Percentiles rank a stretch among this genome's conserved stretches.
phyloP scores from a whole-genome alignment of 495 filamentous ascomycete genomes.

The Copromyces sp. region DNA sequence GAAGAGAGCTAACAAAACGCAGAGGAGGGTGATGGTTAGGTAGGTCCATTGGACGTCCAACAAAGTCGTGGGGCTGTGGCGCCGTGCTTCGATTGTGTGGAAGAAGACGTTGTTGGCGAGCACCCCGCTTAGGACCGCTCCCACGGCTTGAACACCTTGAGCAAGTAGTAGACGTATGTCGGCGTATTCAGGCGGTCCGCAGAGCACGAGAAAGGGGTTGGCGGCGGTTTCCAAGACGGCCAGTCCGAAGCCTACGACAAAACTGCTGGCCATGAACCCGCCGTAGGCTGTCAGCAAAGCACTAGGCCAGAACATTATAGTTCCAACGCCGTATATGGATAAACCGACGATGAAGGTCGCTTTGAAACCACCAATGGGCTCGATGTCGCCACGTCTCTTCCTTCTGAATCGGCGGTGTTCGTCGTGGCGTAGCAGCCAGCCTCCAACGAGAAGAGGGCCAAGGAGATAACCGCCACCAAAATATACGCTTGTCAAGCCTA shows the following conservation, averaged over 20 bases:
- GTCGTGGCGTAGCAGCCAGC: conserved; percentile 53
- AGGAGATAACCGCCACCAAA: conserved; percentile 51
- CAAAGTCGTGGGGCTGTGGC: conserved; percentile 20
- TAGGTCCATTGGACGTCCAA: conserved; percentile 73
- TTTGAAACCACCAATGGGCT: conserved; percentile 41
- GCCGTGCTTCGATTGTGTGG: conserved; percentile 7
- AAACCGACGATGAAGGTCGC: conserved; percentile 53
- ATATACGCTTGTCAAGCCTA: conserved; percentile 31
- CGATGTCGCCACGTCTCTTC: conserved; percentile 1
- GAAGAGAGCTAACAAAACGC: conserved; percentile 51
- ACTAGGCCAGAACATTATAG: conserved; percentile 57
- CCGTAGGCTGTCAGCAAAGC: conserved; percentile 49
- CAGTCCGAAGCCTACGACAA: conserved; percentile 61
- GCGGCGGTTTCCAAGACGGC: conserved; percentile 64
- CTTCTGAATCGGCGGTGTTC: conserved; percentile 28
- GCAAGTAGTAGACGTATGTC: conserved; percentile 54
- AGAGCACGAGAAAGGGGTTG: conserved; percentile 43
- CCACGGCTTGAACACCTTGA: conserved; percentile 58
- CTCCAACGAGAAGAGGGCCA: conserved; percentile 53
- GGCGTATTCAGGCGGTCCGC: conserved; percentile 45
- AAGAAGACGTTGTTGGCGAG: conserved; percentile 65
- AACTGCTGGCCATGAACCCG: conserved; percentile 59
- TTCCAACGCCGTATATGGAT: conserved; percentile 42
- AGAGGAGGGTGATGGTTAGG: conserved; percentile 61
- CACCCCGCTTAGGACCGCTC: conserved; percentile 54